Conservation (phyloP, 495 filamentous ascomycete genomes). For the Terfezia claveryi region DNA sequence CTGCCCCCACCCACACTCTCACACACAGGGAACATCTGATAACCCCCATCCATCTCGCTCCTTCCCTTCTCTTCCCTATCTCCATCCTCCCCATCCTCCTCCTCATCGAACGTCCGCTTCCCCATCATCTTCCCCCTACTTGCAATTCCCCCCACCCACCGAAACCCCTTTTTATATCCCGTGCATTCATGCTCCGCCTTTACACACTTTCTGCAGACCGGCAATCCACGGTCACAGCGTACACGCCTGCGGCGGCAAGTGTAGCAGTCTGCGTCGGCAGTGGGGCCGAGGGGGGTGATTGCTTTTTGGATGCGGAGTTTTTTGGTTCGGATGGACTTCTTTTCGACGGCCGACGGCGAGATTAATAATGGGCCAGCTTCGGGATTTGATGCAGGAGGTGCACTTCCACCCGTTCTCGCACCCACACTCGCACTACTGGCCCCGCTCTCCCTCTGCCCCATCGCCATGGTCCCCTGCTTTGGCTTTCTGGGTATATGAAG, state of each 20-base stretch:
- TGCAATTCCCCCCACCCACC: conserved; percentile 23
- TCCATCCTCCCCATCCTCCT: neutral
- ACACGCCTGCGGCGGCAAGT: conserved; percentile 22
- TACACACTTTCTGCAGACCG: conserved; percentile 21
- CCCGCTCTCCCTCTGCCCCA: too few species aligned
- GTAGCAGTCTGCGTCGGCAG: conserved; percentile 16
- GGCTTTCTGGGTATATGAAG: too few species aligned
- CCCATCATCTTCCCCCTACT: conserved; percentile 27
- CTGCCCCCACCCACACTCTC: too few species aligned
- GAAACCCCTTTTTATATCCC: conserved; percentile 22
- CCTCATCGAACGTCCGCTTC: conserved; percentile 15
- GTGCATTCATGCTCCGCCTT: conserved; percentile 20
- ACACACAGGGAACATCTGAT: too few species aligned
- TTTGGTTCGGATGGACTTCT: neutral
- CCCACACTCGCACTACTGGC: too few species aligned
- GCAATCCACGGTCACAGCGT: conserved; percentile 22
- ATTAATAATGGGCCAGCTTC: too few species aligned
- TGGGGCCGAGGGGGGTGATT: neutral
- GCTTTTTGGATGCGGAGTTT: neutral
- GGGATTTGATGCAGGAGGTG: too few species aligned
- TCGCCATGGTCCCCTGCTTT: too few species aligned
- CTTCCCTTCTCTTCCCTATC: too few species aligned
- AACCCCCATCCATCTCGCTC: too few species aligned
- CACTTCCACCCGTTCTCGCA: too few species aligned
- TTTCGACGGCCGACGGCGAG: too few species aligned